Evolutionary conservation across 2,329 filamentous ascomycete genomes (phyloP), one percentile per base, ranked within the genome.

Genomic region (Atkinsonella hypoxylon): DNA sequence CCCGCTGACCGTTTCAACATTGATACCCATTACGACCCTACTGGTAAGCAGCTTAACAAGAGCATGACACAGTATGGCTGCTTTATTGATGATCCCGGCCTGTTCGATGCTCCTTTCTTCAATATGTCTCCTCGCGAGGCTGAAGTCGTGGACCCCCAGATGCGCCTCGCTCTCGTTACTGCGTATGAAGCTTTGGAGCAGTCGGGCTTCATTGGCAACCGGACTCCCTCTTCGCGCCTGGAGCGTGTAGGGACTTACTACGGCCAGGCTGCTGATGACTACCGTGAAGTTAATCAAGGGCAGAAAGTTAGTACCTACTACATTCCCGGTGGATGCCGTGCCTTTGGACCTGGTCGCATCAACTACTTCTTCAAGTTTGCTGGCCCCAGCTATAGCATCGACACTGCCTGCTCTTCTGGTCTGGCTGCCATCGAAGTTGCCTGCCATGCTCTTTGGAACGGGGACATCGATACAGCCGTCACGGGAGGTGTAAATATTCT

Each of bases 141-240:
- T n/a, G 75, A 77, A 40, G 81, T 87, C 57, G 84, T 80, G 1
- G 86, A 89, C 62, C 86, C 86, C 0, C 83, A 83, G 71, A 85
- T 87, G 61, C 76, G 86, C 56, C 70, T 89, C 32, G 81, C 82
- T 2, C 68, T 91, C 1, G 75, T 82, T 18, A 87, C 85, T 1
- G 81, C 84, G 0, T 90, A 89, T 58, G 86, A 90, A 60, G 86
- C 87, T 1, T 70, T 90, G 43, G 86, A 91, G 62, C 83, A 82
- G 74, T 80, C 82, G 20, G 86, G 85, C 1, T 79, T 51, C 11
- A 51, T 55, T 1, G 45, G 40, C 3, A 51, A 55, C n/a, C 44
- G 51, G 2, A 57, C 55, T 1, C 40, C 46, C 8, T 82, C 81
- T 0, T 84, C 80, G 1, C 77, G 79, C 3, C 55, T 60, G 0